Base-by-base conservation (phyloP, 1,139 yeast species). In the Geotrichum carabidarum region DNA sequence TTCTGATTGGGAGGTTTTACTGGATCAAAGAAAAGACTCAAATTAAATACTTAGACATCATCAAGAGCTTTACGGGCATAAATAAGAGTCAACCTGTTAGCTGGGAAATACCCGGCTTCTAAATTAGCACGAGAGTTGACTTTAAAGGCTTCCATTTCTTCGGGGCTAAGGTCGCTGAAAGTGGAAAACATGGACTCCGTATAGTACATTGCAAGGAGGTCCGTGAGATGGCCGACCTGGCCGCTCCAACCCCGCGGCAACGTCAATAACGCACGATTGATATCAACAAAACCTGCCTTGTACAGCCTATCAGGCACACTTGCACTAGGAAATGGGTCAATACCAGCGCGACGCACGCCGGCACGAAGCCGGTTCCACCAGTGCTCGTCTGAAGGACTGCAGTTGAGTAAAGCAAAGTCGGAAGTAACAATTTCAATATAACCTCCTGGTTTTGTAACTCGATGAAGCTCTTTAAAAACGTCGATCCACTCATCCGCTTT, bases 381-480 rank as follows among this genome's bases (percentile, higher is more conserved):
- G 37, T 59, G 54, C 45, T 56, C 40, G 22, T 37, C 41, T 14
- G 36, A 12, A 4, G 36, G 32, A 30, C 54, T 44, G 34, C 22
- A 57, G 48, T 63, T 65, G 7, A 71, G 50, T 5, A 66, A 42
- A 7, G 62, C 62, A 46, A 64, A 68, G 51, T 72, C 75, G 54
- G 65, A 61, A 27, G 69, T 53, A 12, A 68, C 60, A 14, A 73
- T 45, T 50, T 71, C 72, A 1, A 74, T 59, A 48, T 65, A 69
- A 0, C 79, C 80, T 8, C 72, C 71, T 0, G 76, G 75, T 55
- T 72, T 70, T 30, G 72, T 62, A 4, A 75, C 70, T 43, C 80
- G 63, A 44, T 57, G 55, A 31, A 74, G 54, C 54, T 76, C 79
- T 14, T 62, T 58, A 30, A 76, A 60, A 0, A 69, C 72, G 1